Percentiles rank a stretch among this genome's conserved stretches.
phyloP scores from a whole-genome alignment of 208 protist genomes.

The Acanthamoeba healyi region DNA sequence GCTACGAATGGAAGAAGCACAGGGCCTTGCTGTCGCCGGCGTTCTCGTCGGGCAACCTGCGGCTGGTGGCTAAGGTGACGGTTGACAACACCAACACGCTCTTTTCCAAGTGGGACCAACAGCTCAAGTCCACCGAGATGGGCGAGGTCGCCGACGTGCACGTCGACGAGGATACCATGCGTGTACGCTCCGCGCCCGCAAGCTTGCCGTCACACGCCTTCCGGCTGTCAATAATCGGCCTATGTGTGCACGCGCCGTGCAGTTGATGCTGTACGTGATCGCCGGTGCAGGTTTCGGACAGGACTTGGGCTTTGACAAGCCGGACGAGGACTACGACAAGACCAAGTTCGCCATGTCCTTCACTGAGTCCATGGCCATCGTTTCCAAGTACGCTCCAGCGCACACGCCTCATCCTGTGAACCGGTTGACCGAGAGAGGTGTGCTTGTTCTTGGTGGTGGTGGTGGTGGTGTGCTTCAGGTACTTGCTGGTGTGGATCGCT shows the following conservation, averaged over 20 bases:
- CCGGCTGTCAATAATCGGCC: not conserved
- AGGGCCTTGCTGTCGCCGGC: not conserved
- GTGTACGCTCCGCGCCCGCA: no score
- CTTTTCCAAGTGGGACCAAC: not conserved
- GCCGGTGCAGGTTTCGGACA: constrained; percentile 1
- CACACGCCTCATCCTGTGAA: no score
- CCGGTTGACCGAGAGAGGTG: no score
- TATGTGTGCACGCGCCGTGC: no score
- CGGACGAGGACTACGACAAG: not conserved
- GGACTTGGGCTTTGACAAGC: not conserved
- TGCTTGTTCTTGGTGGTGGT: no score
- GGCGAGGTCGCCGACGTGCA: not conserved
- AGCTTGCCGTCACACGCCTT: not conserved
- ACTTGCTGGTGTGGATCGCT: not conserved
- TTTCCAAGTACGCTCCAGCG: constrained; percentile 5
- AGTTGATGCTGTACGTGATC: constrained; percentile 20
- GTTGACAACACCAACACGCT: not conserved
- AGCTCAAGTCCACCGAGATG: not conserved
- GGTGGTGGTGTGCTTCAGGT: no score
- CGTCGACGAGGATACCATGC: not conserved
- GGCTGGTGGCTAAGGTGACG: not conserved
- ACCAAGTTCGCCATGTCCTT: constrained; percentile 3
- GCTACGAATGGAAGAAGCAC: constrained; percentile 41
- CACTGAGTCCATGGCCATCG: not conserved
- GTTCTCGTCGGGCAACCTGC: constrained; percentile 14